Conservation (phyloP, 306 rosid genomes). For the Abrus pulchellus region DNA sequence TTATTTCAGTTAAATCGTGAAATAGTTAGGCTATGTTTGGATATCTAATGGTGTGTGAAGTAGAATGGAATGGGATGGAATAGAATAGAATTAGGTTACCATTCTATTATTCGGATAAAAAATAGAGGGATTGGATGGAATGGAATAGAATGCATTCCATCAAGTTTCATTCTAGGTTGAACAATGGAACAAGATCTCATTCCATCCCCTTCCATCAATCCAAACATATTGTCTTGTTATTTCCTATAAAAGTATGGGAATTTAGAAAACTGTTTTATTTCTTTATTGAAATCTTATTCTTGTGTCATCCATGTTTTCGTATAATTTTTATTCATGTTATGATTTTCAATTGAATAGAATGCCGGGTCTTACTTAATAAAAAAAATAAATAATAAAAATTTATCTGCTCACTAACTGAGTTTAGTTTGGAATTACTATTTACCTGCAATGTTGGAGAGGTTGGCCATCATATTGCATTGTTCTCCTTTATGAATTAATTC, state of each 20-base stretch:
- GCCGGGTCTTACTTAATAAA: neutral
- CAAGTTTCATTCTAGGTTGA: neutral
- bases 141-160: neutral
- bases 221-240: neutral
- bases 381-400: neutral
- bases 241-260: too few relatives aligned
- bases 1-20: neutral
- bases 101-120: neutral
- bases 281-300: too few relatives aligned
- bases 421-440: neutral
- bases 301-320: neutral
- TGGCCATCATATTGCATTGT: neutral
- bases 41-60: neutral
- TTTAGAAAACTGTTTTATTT: too few relatives aligned
- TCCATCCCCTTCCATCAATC: neutral
- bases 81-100: neutral
- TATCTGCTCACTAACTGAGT: conserved; percentile 3
- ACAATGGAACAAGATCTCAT: neutral
- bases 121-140: neutral
- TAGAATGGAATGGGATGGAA: neutral
- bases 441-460: conserved; percentile 1
- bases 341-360: neutral
- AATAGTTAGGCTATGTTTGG: neutral
- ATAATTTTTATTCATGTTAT: neutral
- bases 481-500: neutral